Conservation (phyloP, 73 alveolate genomes). For the Tetrahymena borealis region DNA sequence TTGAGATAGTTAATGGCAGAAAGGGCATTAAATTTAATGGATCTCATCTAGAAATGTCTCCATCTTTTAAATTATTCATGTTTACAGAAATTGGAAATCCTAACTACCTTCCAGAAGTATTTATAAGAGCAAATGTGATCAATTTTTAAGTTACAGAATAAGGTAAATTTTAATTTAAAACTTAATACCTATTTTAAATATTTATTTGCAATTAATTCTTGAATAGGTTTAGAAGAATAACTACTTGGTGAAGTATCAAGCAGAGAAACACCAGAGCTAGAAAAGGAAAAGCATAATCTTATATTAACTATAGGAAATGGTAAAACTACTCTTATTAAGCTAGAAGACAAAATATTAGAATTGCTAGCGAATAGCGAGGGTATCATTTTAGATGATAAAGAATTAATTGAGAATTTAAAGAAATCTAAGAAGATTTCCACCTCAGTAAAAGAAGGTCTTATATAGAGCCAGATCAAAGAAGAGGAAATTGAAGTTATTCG, state of each 20-base stretch:
- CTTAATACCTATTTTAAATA: not conserved
- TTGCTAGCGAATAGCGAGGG: constrained; percentile 82
- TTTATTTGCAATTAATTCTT: not conserved
- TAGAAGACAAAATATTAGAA: constrained; percentile 80
- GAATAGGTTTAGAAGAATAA: constrained; percentile 86
- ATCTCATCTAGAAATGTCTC: constrained; percentile 76
- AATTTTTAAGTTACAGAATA: constrained; percentile 92
- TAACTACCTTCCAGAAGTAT: constrained; percentile 87
- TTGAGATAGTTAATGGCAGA: constrained; percentile 55
- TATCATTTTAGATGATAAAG: constrained; percentile 83
- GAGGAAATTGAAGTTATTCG: constrained; percentile 81
- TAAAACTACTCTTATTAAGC: constrained; percentile 70
- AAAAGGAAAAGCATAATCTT: constrained; percentile 76
- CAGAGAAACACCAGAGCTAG: constrained; percentile 90
- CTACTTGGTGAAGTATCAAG: constrained; percentile 89
- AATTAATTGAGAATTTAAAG: constrained; percentile 71
- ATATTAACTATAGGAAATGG: constrained; percentile 76
- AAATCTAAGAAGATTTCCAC: constrained; percentile 73
- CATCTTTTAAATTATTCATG: constrained; percentile 78
- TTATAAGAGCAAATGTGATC: constrained; percentile 84
- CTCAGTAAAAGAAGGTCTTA: constrained; percentile 74
- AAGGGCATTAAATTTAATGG: constrained; percentile 77
- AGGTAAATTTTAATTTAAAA: constrained; percentile 31
- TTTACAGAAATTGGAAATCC: constrained; percentile 90
- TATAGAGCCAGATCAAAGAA: constrained; percentile 74